Evolutionary conservation across 2,329 filamentous ascomycete species (phyloP), one percentile per base, ranked within the genome.

Genomic region (Samsoniella hepiali): DNA sequence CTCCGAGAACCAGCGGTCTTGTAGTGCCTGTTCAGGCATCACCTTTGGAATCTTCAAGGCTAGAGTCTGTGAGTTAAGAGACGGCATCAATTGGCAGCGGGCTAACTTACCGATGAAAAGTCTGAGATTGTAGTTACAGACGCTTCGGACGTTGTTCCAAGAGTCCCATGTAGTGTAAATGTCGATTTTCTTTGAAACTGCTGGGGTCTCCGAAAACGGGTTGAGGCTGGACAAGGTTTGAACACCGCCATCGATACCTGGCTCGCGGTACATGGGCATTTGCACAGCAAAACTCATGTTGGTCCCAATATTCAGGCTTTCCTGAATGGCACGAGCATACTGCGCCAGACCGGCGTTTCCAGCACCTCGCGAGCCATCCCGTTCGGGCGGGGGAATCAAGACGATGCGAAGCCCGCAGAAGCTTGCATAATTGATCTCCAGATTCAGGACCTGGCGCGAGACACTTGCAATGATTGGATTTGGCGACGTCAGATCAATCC

Each of bases 371-470:
- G 83, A 82, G 63, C 85, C 81, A 67, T 89, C 85, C 15, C 86
- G 78, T 67, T 84, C 84, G 3, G 95, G 95, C 0, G 93, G 93
- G 1, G 89, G 88, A 36, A 99, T 81, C 58, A 98, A 80, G 64
- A 98, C 82, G 75, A 90, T 96, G 63, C 88, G 87, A 55, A 95
- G 84, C 42, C 96, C 96, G 72, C 93, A 97, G 77, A 98, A 99
- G 66, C 92, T 93, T 67, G 96, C 95, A 77, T 97, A 99, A 56
- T 92, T 91, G 55, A 98, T 84, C 74, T 99, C 95, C 45, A 97
- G 83, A 73, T 93, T 93, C 67, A 99, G 81, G 7, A 96, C 90
- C 77, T 97, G 94, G 51, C 91, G 87, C 42, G 94, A 97, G 64
- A 98, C 84, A 73, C 91, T 91, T 8, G 92, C 88, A 66, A 98